Conservation (phyloP, 176 grass and related monocot species). For the Melocanna baccifera region DNA sequence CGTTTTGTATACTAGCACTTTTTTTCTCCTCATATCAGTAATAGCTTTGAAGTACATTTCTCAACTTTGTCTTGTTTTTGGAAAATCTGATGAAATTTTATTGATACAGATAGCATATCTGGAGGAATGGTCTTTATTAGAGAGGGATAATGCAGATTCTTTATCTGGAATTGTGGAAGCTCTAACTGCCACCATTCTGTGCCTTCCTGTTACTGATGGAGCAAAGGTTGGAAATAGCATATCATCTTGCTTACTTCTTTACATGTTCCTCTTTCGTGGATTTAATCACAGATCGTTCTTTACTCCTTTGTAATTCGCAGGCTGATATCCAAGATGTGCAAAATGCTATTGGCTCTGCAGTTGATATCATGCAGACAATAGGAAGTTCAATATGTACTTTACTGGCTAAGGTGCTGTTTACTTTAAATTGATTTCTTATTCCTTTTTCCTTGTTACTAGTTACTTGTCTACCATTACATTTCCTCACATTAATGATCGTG, state of each 20-base stretch:
- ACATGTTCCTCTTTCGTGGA: background rate
- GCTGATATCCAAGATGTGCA: constrained; percentile 52
- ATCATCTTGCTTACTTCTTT: background rate
- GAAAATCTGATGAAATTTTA: constrained; percentile 20
- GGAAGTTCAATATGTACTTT: constrained; percentile 37
- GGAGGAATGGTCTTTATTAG: constrained; percentile 77
- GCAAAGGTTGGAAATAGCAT: constrained; percentile 65
- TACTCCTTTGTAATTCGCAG: constrained; percentile 33
- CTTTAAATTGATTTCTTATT: constrained; percentile 17
- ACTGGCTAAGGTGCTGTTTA: constrained; percentile 47
- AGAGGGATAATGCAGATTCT: constrained; percentile 58
- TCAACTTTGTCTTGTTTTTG: background rate
- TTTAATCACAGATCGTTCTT: constrained; percentile 22
- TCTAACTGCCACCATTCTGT: constrained; percentile 72
- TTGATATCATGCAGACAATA: constrained; percentile 70
- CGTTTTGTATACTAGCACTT: background rate
- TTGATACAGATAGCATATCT: constrained; percentile 78
- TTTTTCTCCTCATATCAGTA: background rate
- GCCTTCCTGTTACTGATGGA: constrained; percentile 75
- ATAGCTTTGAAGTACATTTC: constrained; percentile 1
- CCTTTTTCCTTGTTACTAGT: constrained; percentile 9
- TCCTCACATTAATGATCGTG: background rate
- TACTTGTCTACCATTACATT: constrained; percentile 9
- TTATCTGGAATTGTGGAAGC: constrained; percentile 71
- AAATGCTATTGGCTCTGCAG: constrained; percentile 49